These are phyloP conservation scores for Fragaria ananassa DNA, from an alignment of 306 rosid genomes.

Conservation along the genomic window DNA sequence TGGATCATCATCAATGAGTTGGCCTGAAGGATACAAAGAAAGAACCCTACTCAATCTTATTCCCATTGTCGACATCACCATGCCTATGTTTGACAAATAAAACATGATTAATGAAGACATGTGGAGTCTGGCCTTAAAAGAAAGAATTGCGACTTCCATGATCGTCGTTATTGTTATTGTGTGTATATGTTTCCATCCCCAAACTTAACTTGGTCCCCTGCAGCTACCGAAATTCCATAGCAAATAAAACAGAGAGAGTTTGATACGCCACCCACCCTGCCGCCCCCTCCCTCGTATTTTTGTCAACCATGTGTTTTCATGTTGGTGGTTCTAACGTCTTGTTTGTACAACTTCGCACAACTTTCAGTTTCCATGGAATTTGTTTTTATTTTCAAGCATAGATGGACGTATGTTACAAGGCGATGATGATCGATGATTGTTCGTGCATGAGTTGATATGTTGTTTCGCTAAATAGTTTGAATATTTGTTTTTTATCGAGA, in stretches of 20 bases:
- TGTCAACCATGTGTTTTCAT: constrained; percentile 18
- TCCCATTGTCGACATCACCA: neutral
- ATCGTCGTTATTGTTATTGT: neutral
- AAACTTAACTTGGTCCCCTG: neutral
- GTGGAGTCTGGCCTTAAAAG: constrained; percentile 19
- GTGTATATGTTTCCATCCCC: neutral
- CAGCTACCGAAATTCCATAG: constrained; percentile 15
- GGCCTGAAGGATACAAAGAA: neutral
- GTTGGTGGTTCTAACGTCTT: neutral
- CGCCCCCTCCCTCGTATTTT: constrained; percentile 4
- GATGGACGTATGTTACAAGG: neutral
- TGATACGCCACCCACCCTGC: constrained; percentile 28
- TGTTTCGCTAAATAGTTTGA: neutral
- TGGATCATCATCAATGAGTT: neutral
- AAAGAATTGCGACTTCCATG: constrained; percentile 2
- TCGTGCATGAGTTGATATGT: neutral
- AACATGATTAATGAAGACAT: neutral
- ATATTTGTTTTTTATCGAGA: too few relatives aligned
- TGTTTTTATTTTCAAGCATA: neutral
- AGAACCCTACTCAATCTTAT: neutral
- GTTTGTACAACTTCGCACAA: neutral
- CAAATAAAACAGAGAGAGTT: constrained; percentile 1
- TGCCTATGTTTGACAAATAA: constrained; percentile 9
- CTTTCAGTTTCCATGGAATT: neutral
- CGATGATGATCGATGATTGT: neutral